phyloP scores from a whole-genome alignment of 73 alveolate genomes.

The Paramecium caudatum region DNA sequence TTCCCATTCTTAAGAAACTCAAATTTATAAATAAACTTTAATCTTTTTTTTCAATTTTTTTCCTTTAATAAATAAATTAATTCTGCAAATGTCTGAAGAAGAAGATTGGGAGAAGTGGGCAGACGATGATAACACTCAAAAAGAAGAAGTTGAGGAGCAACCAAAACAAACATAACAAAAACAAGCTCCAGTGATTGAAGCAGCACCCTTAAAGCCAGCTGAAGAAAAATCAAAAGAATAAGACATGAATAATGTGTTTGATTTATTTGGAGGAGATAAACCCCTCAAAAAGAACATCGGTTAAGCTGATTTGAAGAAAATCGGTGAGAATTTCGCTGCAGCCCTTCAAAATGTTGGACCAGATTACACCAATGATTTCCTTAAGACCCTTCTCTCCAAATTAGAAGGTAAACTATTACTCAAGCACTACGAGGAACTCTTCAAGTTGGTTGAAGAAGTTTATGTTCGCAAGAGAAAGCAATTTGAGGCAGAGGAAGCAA shows the following conservation, averaged over 20 bases:
- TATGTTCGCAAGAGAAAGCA: conserved; percentile 8
- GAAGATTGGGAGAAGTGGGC: conserved; percentile 61
- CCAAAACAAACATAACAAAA: neutral
- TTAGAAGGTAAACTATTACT: conserved; percentile 13
- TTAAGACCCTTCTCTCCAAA: neutral
- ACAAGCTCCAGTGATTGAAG: neutral
- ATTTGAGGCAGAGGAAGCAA: conserved; percentile 49
- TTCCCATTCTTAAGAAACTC: too few species aligned
- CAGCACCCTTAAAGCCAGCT: neutral
- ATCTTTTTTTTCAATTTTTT: too few species aligned
- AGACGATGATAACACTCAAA: neutral
- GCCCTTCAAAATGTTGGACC: conserved; percentile 68
- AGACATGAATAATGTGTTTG: conserved; percentile 61
- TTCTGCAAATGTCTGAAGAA: conserved; percentile 50
- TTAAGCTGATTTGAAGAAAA: conserved; percentile 58
- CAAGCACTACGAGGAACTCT: conserved; percentile 22
- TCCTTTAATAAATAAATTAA: neutral
- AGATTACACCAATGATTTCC: conserved; percentile 28
- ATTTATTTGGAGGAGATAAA: conserved; percentile 66
- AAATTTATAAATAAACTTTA: too few species aligned
- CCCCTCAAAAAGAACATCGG: conserved; percentile 36
- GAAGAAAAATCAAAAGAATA: conserved; percentile 58
- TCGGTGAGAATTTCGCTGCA: conserved; percentile 62
- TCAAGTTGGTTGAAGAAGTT: conserved; percentile 13
- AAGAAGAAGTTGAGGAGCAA: neutral